Base-by-base conservation (phyloP, 2,329 filamentous ascomycete species). In the Pestalotiopsis sp. region DNA sequence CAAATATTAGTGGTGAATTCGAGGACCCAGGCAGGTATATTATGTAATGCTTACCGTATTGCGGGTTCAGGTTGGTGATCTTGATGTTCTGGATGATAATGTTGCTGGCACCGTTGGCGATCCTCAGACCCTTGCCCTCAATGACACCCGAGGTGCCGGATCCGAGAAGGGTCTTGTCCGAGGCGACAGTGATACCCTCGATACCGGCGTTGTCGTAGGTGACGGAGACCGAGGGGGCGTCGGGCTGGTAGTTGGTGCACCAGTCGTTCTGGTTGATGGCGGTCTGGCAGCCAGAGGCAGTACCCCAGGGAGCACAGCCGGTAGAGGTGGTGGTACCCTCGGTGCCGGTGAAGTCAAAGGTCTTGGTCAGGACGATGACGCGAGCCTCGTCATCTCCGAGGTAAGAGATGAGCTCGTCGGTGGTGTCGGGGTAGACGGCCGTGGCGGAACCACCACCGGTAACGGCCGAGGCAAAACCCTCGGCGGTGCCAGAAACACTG, bases 241-340 rank as follows among this genome's bases (percentile, higher is more conserved):
- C 80, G 66, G 86, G 80, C 78, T 90, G 81, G 77, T 90, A 87
- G 81, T 90, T 89, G 68, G 76, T 80, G 78, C 89, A 91, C 85
- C 86, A 89, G 74, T 83, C 75, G 75, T 89, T 79, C 80, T 87
- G 81, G 81, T 90, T 87, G 77, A 91, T 89, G 72, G 89, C 86
- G 57, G 84, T 72, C 81, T 91, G 89, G 79, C 89, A 88, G 12
- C 69, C 79, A 3, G 84, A 78, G 17, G 76, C 83, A 31, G 86
- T 87, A 49, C 86, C 87, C 79, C 84, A 88, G 38, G 88, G 88
- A 20, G 87, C 84, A 73, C 89, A 91, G 27, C 89, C 89, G n/a
- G 81, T 83, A 49, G 78, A 82, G 41, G 81, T 86, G 7, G 80
- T 81, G 4, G 82, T 85, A 41, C 88, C 88, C 77, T 90, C 87